Base-by-base conservation (phyloP, 2,329 filamentous ascomycete species). In the Venturia carpophila region DNA sequence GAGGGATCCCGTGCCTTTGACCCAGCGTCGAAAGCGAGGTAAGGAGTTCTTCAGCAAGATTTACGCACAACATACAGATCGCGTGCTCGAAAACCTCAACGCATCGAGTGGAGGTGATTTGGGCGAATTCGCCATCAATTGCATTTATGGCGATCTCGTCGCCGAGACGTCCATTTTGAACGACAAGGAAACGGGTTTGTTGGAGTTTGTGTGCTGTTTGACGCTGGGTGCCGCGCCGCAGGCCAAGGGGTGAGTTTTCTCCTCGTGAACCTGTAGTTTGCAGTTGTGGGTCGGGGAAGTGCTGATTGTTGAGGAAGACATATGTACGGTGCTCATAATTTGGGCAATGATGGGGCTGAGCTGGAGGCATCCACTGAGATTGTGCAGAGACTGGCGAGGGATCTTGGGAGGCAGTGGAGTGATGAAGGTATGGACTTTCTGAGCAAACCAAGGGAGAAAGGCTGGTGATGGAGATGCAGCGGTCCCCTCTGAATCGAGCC, bases 61-160 rank as follows among this genome's bases (percentile, higher is more conserved):
- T 1, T 67, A 67, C 34, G 65, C 65, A n/a, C n/a, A n/a, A n/a
- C n/a, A n/a, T n/a, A n/a, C n/a, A n/a, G n/a, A n/a, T n/a, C n/a
- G n/a, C n/a, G n/a, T n/a, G n/a, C n/a, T n/a, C n/a, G n/a, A n/a
- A n/a, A n/a, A n/a, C n/a, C n/a, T n/a, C n/a, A n/a, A n/a, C n/a
- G n/a, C n/a, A n/a, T n/a, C n/a, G n/a, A n/a, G n/a, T n/a, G n/a
- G n/a, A n/a, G n/a, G n/a, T n/a, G n/a, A n/a, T n/a, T n/a, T 67
- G 27, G 66, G 66, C 21, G 66, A 42, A 3, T 66, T 67, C 19
- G 65, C 66, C 5, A 60, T 64, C 2, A 1, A 30, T 34, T 67
- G 66, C 42, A 63, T 67, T 15, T 67, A 66, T 55, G 49, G 49
- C 1, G 49, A 55, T 21, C 17, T 55, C 5, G n/a, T 55, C 5